These are phyloP conservation scores for Oldenlandia corymbosa DNA, from an alignment of 257 asterid species.

Conservation along the genomic window DNA sequence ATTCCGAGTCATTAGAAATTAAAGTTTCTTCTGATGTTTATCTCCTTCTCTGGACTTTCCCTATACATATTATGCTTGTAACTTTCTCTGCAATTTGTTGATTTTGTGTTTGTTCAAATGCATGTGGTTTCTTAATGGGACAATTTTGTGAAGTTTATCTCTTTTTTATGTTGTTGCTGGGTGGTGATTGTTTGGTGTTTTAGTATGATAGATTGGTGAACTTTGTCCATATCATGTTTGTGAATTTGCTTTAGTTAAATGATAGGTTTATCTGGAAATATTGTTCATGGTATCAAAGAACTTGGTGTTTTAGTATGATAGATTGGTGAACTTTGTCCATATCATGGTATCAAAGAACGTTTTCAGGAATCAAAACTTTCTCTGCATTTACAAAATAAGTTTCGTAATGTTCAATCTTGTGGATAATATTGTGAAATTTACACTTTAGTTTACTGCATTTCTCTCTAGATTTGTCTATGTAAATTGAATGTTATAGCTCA, in stretches of 20 bases:
- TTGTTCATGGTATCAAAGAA: too few relatives aligned
- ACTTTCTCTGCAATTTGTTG: background rate
- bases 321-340: background rate
- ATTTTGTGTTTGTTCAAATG: background rate
- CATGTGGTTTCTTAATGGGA: background rate
- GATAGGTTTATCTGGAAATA: background rate
- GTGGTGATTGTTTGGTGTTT: background rate
- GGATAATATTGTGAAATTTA: too few relatives aligned
- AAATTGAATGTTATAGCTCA: too few relatives aligned
- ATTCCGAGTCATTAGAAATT: background rate
- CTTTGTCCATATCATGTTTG: constrained; percentile 23
- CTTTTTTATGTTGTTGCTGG: background rate
- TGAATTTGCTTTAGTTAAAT: constrained; percentile 28
- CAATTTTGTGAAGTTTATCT: background rate
- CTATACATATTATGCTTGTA: background rate
- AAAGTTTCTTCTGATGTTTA: background rate
- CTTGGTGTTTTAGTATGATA: background rate
- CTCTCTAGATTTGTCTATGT: too few relatives aligned
- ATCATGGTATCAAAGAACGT: too few relatives aligned
- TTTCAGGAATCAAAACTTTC: too few relatives aligned
- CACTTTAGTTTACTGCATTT: too few relatives aligned
- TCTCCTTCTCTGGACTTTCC: background rate
- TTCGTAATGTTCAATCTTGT: too few relatives aligned
- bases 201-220: background rate
- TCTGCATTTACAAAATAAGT: too few relatives aligned